Percentiles rank a stretch among this genome's conserved stretches.
Conservation (phyloP, 1,139 yeast genomes). For the Pichia cactophila region DNA sequence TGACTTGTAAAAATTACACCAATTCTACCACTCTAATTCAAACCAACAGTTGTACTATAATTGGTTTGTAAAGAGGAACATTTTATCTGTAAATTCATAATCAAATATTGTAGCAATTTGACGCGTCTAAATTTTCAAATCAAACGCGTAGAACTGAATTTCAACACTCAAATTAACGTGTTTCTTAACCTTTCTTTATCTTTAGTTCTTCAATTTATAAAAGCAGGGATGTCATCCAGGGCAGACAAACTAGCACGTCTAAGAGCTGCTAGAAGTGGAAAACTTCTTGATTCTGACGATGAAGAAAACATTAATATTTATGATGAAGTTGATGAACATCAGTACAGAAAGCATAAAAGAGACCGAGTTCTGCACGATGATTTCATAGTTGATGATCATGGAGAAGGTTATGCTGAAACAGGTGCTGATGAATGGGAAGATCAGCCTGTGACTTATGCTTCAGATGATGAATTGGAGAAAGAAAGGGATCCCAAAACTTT, state of each 20-base stretch:
- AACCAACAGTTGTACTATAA: too few species aligned
- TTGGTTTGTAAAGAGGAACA: too few species aligned
- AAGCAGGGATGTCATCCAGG: conserved; percentile 5
- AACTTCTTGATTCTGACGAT: conserved; percentile 26
- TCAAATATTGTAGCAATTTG: neutral
- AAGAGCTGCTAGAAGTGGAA: conserved; percentile 35
- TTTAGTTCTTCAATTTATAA: too few species aligned
- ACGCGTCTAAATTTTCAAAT: neutral
- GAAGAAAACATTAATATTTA: conserved; percentile 49
- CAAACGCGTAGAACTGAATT: neutral
- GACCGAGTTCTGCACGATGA: conserved; percentile 81
- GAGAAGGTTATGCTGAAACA: conserved; percentile 83
- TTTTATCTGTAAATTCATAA: too few species aligned
- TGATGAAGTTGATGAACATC: conserved; percentile 80
- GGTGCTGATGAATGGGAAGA: conserved; percentile 87
- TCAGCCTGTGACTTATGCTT: conserved; percentile 36
- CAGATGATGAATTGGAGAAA: neutral
- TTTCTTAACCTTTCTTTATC: neutral
- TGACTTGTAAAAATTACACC: too few species aligned
- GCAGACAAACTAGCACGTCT: conserved; percentile 33
- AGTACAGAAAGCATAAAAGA: conserved; percentile 68
- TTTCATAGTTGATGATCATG: conserved; percentile 89
- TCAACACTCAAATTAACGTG: neutral
- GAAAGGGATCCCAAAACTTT: conserved; percentile 35
- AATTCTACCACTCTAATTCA: too few species aligned